Percentiles rank a stretch among this genome's conserved stretches.
Evolutionary conservation across 2,329 filamentous ascomycete species (phyloP).

Genomic region (Myriosclerotinia duriaeana): DNA sequence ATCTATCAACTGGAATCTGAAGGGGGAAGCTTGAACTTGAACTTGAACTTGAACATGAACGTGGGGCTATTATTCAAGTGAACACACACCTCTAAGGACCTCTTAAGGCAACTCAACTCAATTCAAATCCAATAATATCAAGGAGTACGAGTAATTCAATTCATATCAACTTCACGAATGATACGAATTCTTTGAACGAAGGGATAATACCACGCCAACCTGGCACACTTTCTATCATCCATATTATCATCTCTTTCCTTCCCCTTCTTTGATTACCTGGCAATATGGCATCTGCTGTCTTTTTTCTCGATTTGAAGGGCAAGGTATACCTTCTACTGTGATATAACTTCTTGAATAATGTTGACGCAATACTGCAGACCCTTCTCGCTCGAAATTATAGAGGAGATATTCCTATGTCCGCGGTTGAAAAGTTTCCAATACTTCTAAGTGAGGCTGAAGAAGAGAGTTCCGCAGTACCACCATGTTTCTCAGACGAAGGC

Average conservation of each 20-base stretch:
- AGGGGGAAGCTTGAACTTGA: constrained; percentile 19
- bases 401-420: constrained; percentile 98
- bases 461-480: constrained; percentile 94
- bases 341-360: constrained; percentile 17
- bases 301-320: constrained; percentile 99
- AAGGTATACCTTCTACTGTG: constrained; percentile 62
- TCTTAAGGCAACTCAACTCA: neutral
- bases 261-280: constrained; percentile 22
- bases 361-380: constrained; percentile 59
- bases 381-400: constrained; percentile 97
- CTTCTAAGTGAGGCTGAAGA: constrained; percentile 98
- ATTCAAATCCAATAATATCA: neutral
- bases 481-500: constrained; percentile 97
- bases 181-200: constrained; percentile 23
- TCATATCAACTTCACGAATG: constrained; percentile 29
- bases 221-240: constrained; percentile 23
- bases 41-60: too few species aligned
- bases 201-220: constrained; percentile 25
- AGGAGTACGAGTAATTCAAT: neutral
- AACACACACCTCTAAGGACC: neutral
- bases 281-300: constrained; percentile 90
- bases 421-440: constrained; percentile 95
- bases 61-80: constrained; percentile 33
- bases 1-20: constrained; percentile 9
- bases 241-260: constrained; percentile 11